Percentiles rank a stretch among this genome's conserved stretches.
Conservation (phyloP, 75 land plant genomes). For the Pinus taeda region DNA sequence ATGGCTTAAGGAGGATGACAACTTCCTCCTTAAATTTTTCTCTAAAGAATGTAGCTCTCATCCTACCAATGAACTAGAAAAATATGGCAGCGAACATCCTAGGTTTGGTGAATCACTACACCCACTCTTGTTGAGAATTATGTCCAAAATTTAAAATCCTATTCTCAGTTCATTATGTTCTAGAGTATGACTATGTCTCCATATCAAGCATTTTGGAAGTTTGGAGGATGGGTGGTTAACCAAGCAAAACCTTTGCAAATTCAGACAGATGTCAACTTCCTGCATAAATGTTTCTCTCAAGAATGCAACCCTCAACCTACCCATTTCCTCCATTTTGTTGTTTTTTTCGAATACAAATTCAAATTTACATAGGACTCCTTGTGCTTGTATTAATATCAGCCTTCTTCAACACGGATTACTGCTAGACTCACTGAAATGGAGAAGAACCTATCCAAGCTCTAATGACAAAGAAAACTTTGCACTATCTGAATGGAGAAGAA, state of each 20-base stretch:
- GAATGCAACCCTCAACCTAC: constrained; percentile 4
- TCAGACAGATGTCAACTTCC: background rate
- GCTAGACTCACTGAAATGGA: background rate
- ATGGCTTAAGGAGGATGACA: too few species aligned
- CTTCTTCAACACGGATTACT: background rate
- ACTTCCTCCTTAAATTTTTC: too few species aligned
- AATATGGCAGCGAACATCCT: too few species aligned
- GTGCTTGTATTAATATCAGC: background rate
- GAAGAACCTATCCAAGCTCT: background rate
- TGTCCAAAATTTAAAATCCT: too few species aligned
- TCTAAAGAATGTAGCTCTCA: too few species aligned
- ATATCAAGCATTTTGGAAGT: background rate
- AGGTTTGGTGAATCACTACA: background rate
- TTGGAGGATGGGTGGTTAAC: background rate
- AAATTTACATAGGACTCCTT: background rate
- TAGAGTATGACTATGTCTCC: background rate
- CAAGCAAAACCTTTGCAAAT: background rate
- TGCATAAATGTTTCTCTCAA: background rate
- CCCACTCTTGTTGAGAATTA: too few species aligned
- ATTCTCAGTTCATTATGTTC: too few species aligned
- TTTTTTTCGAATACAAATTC: background rate
- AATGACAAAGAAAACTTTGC: background rate
- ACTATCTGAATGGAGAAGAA: too few species aligned
- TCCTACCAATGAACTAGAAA: too few species aligned
- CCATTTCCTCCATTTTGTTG: background rate